Evolutionary conservation across 129 eudicot genomes (phyloP).

Genomic region (Helianthus annuus): HanXRQr2.0-SUNRISE NC_035439.2:143686453-143686952

Average conservation of each 20-base stretch:
- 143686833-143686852: constrained; percentile 56
- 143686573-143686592: constrained; percentile 83
- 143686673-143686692: constrained; percentile 94
- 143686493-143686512: constrained; percentile 95
- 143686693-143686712: constrained; percentile 74
- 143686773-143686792: constrained; percentile 64
- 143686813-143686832: constrained; percentile 83
- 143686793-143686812: constrained; percentile 76
- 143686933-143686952: constrained; percentile 68
- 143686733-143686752: constrained; percentile 70
- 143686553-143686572: constrained; percentile 92
- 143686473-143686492: constrained; percentile 70
- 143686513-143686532: constrained; percentile 61
- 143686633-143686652: constrained; percentile 55
- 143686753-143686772: constrained; percentile 63
- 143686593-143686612: constrained; percentile 66
- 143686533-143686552: constrained; percentile 59
- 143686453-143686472: constrained; percentile 74
- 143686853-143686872: constrained; percentile 54
- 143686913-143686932: constrained; percentile 80
- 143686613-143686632: constrained; percentile 88
- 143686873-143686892: constrained; percentile 68
- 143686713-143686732: constrained; percentile 65
- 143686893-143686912: constrained; percentile 66
- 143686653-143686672: constrained; percentile 63